These are phyloP conservation scores for Claviceps sp. DNA, from an alignment of 2,329 filamentous ascomycete genomes.

Conservation along the genomic window DNA sequence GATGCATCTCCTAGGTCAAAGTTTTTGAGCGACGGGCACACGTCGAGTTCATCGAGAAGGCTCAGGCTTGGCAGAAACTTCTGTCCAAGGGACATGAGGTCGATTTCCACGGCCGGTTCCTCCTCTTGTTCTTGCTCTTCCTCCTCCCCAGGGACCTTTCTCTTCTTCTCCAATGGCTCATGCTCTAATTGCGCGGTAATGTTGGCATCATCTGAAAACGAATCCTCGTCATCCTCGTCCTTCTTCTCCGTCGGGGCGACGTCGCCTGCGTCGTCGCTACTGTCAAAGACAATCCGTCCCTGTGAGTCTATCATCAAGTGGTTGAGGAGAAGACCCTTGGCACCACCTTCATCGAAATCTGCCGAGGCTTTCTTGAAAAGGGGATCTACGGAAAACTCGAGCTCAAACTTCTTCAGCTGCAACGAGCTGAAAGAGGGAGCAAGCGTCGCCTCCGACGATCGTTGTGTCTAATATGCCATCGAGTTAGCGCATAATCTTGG, in stretches of 20 bases:
- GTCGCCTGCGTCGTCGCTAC: conserved; percentile 71
- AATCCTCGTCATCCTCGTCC: conserved; percentile 26
- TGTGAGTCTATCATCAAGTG: conserved; percentile 90
- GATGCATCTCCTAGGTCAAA: conserved; percentile 84
- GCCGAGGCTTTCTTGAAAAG: conserved; percentile 99
- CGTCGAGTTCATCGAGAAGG: conserved; percentile 69
- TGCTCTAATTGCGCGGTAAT: conserved; percentile 25
- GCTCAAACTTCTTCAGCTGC: conserved; percentile 92
- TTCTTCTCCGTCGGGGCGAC: conserved; percentile 21
- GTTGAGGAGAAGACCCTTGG: conserved; percentile 87
- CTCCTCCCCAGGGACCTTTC: conserved; percentile 18
- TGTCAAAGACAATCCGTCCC: conserved; percentile 94
- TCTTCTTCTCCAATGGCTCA: conserved; percentile 29
- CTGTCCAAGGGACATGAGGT: conserved; percentile 58
- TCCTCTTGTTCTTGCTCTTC: conserved; percentile 28
- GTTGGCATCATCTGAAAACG: conserved; percentile 17
- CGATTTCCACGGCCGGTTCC: conserved; percentile 53
- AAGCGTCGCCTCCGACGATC: conserved; percentile 85
- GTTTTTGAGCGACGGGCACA: conserved; percentile 88
- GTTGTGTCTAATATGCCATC: conserved; percentile 35
- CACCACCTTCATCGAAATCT: conserved; percentile 95
- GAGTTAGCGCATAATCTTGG: not conserved
- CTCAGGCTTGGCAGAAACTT: conserved; percentile 79
- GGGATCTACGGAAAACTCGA: conserved; percentile 92
- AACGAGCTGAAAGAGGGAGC: conserved; percentile 77